Evolutionary conservation across 768 basidiomycete genomes (phyloP).

Genomic region (Phlegmacium glaucopus): DNA sequence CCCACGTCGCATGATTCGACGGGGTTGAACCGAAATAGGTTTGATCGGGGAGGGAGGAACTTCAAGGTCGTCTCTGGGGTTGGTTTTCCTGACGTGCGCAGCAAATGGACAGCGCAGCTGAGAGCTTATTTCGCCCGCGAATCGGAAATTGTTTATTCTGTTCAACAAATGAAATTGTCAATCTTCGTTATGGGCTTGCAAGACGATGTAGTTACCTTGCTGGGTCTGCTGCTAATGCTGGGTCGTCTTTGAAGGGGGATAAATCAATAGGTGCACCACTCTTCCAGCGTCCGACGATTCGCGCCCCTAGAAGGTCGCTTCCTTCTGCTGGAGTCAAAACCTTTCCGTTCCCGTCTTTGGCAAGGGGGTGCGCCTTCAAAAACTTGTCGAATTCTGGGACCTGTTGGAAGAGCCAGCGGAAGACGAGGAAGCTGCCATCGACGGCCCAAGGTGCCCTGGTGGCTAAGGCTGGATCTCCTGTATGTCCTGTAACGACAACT

Average conservation of each 20-base stretch:
- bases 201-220: constrained; percentile 22
- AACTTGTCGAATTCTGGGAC: constrained; percentile 51
- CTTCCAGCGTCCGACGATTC: constrained; percentile 55
- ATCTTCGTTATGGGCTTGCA: background rate
- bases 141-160: constrained; percentile 44
- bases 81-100: constrained; percentile 45
- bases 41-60: constrained; percentile 9
- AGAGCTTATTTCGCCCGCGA: constrained; percentile 27
- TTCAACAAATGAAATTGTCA: constrained; percentile 9
- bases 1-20: constrained; percentile 45
- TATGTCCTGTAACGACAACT: constrained; percentile 40
- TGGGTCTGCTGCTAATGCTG: constrained; percentile 30
- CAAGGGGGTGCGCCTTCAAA: constrained; percentile 37
- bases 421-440: constrained; percentile 51
- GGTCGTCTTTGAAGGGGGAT: constrained; percentile 41
- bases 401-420: constrained; percentile 49
- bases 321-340: constrained; percentile 34
- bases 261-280: constrained; percentile 49
- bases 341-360: constrained; percentile 23
- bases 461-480: constrained; percentile 31
- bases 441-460: constrained; percentile 39
- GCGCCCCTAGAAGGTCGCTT: constrained; percentile 47
- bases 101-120: constrained; percentile 45
- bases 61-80: constrained; percentile 43
- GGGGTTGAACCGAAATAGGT: constrained; percentile 18